phyloP scores from a whole-genome alignment of 1,284 basidiomycete species.

The Leccinum discolor region DNA sequence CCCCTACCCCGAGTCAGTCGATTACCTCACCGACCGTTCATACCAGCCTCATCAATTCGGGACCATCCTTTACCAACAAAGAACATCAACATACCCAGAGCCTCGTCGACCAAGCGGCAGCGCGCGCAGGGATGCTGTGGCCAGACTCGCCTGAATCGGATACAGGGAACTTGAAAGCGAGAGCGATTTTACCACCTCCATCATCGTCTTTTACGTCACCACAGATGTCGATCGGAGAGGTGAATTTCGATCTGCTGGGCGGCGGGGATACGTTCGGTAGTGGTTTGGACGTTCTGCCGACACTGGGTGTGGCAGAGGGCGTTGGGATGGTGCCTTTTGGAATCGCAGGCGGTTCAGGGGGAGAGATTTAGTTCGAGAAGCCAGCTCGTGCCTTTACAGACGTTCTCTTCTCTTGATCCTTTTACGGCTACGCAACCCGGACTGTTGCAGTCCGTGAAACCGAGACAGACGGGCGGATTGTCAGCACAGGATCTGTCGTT shows the following conservation, averaged over 20 bases:
- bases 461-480: slow-evolving; percentile 46
- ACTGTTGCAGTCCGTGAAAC: slow-evolving; percentile 17
- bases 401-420: not conserved
- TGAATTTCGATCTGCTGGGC: slow-evolving; percentile 20
- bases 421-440: not conserved
- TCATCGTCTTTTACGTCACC: slow-evolving; percentile 44
- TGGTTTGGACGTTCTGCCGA: not conserved
- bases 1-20: slow-evolving; percentile 20
- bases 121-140: slow-evolving; percentile 56
- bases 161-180: not conserved
- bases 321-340: not conserved
- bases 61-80: slow-evolving; percentile 22
- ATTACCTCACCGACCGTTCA: slow-evolving; percentile 19
- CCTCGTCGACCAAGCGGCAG: slow-evolving; percentile 54
- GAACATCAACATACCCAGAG: slow-evolving; percentile 54
- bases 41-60: slow-evolving; percentile 21
- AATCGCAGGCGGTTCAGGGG: not conserved
- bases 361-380: slow-evolving; percentile 3
- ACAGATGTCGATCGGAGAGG: slow-evolving; percentile 2
- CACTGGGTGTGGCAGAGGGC: not conserved
- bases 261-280: slow-evolving; percentile 3
- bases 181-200: slow-evolving; percentile 40
- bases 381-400: slow-evolving; percentile 8
- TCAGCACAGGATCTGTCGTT: slow-evolving; percentile 75
- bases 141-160: slow-evolving; percentile 46